Evolutionary conservation across 768 basidiomycete genomes (phyloP), one percentile per base, ranked within the genome.

Genomic region (Inosperma sp.): DNA sequence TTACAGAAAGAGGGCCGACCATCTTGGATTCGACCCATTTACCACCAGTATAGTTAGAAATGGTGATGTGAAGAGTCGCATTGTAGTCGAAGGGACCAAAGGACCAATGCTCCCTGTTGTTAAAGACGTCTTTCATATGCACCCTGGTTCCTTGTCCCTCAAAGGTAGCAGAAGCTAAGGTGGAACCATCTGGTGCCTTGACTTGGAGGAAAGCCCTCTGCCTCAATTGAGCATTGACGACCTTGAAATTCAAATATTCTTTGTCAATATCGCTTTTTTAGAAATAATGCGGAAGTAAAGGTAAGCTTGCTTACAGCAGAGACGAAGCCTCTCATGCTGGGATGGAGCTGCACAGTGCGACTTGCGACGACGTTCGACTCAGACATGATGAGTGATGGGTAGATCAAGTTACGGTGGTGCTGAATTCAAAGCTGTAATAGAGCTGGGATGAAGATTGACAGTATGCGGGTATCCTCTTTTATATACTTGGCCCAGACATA

Each of bases 91-190:
- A 48, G 12, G 47, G 47, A 9, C 30, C 47, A 22, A 48, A 48
- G 12, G 47, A 48, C 47, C 47, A 48, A 34, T 48, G 47, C 3
- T 8, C 13, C 31, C 47, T 48, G 47, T 35, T 35, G 47, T 48
- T 34, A 19, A 48, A 33, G 8, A 22, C 23, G 21, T 48, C 23
- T 22, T 19, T 23, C 7, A 26, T 14, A 31, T 48, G 33, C 9
- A 35, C 47, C 10, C 33, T n/a, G 2, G 29, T 26, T 8, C 47
- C 47, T 33, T 35, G 29, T 34, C 47, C 47, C 8, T 43, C 42
- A n/a, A 31, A 31, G 8, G 30, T 31, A n/a, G 30, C 30, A 31
- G 30, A 31, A 8, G 30, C n/a, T 31, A 31, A 8, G 8, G 8
- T 8, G n/a, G 30, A 31, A 31, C 30, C 30, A n/a, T 31, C 30